These are phyloP conservation scores for Phytophthora pistaciae DNA, from an alignment of 352 stramenopile genomes.

Conservation along the genomic window DNA sequence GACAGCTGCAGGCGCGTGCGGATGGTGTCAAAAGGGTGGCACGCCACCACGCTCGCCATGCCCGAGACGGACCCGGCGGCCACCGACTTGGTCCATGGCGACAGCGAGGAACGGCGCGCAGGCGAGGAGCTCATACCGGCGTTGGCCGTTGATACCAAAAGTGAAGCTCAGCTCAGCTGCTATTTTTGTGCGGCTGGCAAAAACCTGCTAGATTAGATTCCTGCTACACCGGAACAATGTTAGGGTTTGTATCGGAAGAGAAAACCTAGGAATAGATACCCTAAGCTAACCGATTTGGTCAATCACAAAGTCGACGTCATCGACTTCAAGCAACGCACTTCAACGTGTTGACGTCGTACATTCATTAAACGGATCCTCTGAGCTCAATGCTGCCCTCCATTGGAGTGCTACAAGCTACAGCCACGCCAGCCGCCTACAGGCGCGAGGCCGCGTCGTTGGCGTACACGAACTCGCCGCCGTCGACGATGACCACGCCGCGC, in stretches of 20 bases:
- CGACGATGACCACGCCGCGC: constrained; percentile 77
- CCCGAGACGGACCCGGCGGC: constrained; percentile 80
- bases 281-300: not conserved
- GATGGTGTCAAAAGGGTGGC: constrained; percentile 89
- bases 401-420: not conserved
- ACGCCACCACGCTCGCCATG: constrained; percentile 86
- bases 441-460: constrained; percentile 22
- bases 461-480: constrained; percentile 84
- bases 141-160: not conserved
- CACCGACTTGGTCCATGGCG: constrained; percentile 73
- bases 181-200: constrained; percentile 2
- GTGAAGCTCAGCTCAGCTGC: not conserved
- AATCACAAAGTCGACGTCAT: constrained; percentile 6
- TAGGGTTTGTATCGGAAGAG: not conserved
- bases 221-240: constrained; percentile 21
- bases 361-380: not conserved
- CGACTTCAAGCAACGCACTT: constrained; percentile 8
- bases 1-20: constrained; percentile 87
- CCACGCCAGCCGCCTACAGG: constrained; percentile 17
- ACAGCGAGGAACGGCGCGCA: constrained; percentile 33
- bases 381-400: not conserved
- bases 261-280: constrained; percentile 10
- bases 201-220: constrained; percentile 19
- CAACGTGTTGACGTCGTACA: constrained; percentile 27
- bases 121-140: constrained; percentile 29